Conservation (phyloP, 1,284 basidiomycete species). For the Trichosporon ovoides region DNA sequence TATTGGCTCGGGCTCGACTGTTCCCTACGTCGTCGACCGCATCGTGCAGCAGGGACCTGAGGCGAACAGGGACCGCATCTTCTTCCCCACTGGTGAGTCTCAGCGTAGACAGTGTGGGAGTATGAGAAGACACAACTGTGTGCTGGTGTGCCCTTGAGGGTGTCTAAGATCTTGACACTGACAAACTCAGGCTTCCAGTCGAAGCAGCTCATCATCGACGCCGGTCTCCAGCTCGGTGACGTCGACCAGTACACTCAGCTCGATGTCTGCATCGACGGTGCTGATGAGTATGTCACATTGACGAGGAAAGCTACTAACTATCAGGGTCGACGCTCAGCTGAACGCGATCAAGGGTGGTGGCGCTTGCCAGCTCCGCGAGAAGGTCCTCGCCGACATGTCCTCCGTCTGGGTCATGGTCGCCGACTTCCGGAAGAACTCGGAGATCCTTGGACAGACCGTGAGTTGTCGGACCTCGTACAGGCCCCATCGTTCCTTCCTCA, state of each 20-base stretch:
- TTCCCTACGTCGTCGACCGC: constrained; percentile 94
- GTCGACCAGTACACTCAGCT: constrained; percentile 84
- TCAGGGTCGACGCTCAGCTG: constrained; percentile 75
- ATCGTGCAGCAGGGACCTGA: constrained; percentile 77
- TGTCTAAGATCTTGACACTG: not conserved
- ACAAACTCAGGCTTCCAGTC: constrained; percentile 78
- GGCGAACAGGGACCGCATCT: constrained; percentile 73
- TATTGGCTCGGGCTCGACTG: constrained; percentile 90
- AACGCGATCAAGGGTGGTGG: constrained; percentile 98
- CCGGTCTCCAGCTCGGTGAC: constrained; percentile 78
- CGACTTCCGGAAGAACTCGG: constrained; percentile 88
- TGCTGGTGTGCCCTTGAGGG: not conserved
- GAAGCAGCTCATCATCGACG: constrained; percentile 84
- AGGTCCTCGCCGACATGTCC: constrained; percentile 95
- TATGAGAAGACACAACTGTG: too few species aligned
- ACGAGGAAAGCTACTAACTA: not conserved
- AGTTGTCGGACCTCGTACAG: too few species aligned
- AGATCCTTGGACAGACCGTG: constrained; percentile 75
- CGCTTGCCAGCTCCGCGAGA: constrained; percentile 93
- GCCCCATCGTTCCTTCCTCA: not conserved
- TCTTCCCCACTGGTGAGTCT: constrained; percentile 74
- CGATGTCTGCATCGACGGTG: constrained; percentile 95
- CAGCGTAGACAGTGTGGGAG: not conserved
- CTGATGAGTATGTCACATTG: constrained; percentile 71
- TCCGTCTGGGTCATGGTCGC: constrained; percentile 91